phyloP scores from a whole-genome alignment of 2,329 filamentous ascomycete genomes.

The Colletotrichum higginsianum region DNA sequence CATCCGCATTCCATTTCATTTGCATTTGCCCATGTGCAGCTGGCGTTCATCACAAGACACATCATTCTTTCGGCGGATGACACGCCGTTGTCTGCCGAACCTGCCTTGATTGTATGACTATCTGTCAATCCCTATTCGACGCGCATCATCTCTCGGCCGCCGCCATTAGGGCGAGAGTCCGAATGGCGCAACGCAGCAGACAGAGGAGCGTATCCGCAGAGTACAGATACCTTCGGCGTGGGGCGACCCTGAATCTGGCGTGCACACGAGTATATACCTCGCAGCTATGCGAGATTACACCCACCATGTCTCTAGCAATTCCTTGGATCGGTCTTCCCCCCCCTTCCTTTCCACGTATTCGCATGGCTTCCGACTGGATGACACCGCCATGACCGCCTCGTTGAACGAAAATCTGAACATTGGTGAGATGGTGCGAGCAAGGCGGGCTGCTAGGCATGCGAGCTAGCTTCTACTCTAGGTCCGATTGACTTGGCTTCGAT shows the following conservation, averaged over 20 bases:
- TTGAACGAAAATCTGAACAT: not conserved
- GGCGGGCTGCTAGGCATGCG: too few relatives aligned
- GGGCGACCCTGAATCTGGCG: slow-evolving; percentile 19
- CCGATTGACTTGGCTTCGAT: slow-evolving; percentile 11
- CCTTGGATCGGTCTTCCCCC: not conserved
- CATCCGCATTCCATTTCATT: slow-evolving; percentile 4
- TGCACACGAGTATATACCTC: not conserved
- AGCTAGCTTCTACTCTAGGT: not conserved
- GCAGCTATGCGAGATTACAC: slow-evolving; percentile 6
- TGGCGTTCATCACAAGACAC: slow-evolving; percentile 1
- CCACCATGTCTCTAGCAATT: not conserved
- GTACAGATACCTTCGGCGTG: slow-evolving; percentile 10
- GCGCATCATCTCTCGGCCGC: slow-evolving; percentile 19
- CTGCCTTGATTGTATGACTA: slow-evolving; percentile 27
- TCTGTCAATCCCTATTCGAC: slow-evolving; percentile 13
- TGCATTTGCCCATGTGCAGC: slow-evolving; percentile 18
- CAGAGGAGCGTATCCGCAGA: too few relatives aligned
- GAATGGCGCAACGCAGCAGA: slow-evolving; percentile 10
- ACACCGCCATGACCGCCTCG: not conserved
- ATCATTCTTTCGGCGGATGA: slow-evolving; percentile 10
- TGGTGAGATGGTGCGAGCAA: not conserved
- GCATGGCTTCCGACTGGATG: not conserved
- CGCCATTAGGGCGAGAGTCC: slow-evolving; percentile 17
- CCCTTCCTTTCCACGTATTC: slow-evolving; percentile 8
- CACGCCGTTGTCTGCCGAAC: not conserved